A percentile compares a stretch with the other conserved stretches of the same genome.
Conservation (phyloP, 208 protist species). For the Wallacemonas collosoma region DNA sequence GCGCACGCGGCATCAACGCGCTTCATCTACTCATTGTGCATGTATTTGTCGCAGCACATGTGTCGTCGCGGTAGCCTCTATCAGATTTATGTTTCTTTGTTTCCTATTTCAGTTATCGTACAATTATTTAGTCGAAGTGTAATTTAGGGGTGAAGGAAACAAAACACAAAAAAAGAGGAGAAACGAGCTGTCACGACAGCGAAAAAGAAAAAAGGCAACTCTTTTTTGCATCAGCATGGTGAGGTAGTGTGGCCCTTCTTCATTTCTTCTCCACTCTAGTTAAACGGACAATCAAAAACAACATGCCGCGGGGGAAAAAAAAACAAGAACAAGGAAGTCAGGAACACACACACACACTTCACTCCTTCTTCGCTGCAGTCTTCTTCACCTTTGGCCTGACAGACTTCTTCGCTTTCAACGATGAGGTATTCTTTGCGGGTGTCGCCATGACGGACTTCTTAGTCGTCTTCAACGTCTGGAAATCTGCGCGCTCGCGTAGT, state of each 20-base stretch:
- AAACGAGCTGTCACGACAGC: background rate
- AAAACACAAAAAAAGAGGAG: constrained; percentile 5
- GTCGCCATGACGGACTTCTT: constrained; percentile 6
- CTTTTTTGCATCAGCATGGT: background rate
- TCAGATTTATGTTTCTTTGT: background rate
- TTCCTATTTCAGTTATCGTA: background rate
- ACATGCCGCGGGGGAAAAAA: background rate
- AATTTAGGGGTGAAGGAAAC: background rate
- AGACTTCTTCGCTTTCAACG: constrained; percentile 5
- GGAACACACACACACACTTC: too few relatives aligned
- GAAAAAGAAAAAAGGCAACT: constrained; percentile 8
- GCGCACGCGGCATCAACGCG: too few relatives aligned
- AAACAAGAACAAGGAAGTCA: background rate
- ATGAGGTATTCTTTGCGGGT: background rate
- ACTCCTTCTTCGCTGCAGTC: too few relatives aligned
- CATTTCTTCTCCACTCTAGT: background rate
- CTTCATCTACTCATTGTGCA: too few relatives aligned
- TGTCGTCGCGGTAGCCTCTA: background rate
- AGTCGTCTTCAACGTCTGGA: constrained; percentile 36
- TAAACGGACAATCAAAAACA: too few relatives aligned
- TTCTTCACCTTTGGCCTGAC: constrained; percentile 4
- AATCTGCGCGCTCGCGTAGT: constrained; percentile 61
- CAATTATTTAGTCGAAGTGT: background rate
- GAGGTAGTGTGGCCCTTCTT: background rate
- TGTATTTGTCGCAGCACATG: too few relatives aligned